These are phyloP conservation scores for Fusarium avenaceum DNA, from an alignment of 2,329 filamentous ascomycete genomes.

Conservation along the genomic window DNA sequence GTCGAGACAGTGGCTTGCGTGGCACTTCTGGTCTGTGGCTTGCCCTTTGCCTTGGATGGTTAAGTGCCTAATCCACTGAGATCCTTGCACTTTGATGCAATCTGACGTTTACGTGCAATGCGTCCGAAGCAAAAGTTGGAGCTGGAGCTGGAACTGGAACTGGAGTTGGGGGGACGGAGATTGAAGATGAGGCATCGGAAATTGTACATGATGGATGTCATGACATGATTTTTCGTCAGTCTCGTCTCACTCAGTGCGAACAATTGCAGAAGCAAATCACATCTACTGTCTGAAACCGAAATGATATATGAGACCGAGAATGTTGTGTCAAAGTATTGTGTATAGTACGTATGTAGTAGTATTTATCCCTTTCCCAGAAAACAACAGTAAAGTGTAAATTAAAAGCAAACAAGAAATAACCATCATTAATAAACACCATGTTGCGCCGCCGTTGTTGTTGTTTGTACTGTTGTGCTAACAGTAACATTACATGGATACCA, in stretches of 20 bases:
- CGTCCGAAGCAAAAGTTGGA: neutral
- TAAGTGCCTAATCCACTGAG: neutral
- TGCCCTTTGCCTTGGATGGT: constrained; percentile 1
- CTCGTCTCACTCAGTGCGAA: constrained; percentile 10
- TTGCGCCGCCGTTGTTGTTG: constrained; percentile 32
- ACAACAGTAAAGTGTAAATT: constrained; percentile 7
- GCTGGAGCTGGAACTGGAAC: neutral
- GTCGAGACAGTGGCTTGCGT: constrained; percentile 36
- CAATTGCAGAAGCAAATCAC: neutral
- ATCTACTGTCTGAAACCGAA: neutral
- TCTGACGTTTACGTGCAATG: constrained; percentile 27
- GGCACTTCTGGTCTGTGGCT: constrained; percentile 33
- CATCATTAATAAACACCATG: constrained; percentile 35
- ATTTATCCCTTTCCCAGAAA: constrained; percentile 32
- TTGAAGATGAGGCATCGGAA: neutral
- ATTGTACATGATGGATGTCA: constrained; percentile 1
- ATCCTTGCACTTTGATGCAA: constrained; percentile 28
- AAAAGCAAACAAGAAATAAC: neutral
- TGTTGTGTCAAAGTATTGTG: neutral
- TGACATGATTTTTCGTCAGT: constrained; percentile 19
- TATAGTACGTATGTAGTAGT: neutral
- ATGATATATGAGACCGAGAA: constrained; percentile 6
- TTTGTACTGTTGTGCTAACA: constrained; percentile 24
- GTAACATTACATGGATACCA: constrained; percentile 41
- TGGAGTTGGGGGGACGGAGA: neutral